Evolutionary conservation across 257 asterid genomes (phyloP).

Genomic region (Scutellaria baicalensis): DNA sequence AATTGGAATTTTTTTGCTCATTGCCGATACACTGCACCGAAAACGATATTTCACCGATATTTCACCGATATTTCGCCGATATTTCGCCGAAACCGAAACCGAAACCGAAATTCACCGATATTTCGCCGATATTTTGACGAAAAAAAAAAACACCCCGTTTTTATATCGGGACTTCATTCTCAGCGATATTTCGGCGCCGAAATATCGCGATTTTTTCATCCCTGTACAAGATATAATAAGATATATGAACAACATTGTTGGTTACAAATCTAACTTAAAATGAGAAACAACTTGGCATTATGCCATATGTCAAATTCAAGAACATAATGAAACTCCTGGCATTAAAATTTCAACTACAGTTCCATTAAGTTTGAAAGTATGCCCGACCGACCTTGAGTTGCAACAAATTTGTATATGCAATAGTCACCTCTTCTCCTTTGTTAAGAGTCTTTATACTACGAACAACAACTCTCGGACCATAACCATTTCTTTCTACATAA

Average conservation of each 20-base stretch:
- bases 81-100: no score
- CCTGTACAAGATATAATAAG: neutral
- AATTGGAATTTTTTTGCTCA: no score
- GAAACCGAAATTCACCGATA: no score
- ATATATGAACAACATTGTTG: neutral
- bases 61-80: no score
- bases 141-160: no score
- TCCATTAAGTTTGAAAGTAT: neutral
- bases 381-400: slow-evolving; percentile 57
- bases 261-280: neutral
- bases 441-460: slow-evolving; percentile 56
- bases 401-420: slow-evolving; percentile 73
- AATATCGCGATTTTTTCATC: no score
- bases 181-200: no score
- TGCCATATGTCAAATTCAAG: neutral
- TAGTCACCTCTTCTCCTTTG: slow-evolving; percentile 63
- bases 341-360: neutral
- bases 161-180: no score
- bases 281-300: neutral
- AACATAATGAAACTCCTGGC: neutral
- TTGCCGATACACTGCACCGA: no score
- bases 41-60: no score
- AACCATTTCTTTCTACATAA: slow-evolving; percentile 35
- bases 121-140: no score
- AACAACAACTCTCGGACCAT: slow-evolving; percentile 57